Evolutionary conservation across 352 stramenopile genomes (phyloP), one percentile per base, ranked within the genome.

Genomic region (Phytophthora tubulina): DNA sequence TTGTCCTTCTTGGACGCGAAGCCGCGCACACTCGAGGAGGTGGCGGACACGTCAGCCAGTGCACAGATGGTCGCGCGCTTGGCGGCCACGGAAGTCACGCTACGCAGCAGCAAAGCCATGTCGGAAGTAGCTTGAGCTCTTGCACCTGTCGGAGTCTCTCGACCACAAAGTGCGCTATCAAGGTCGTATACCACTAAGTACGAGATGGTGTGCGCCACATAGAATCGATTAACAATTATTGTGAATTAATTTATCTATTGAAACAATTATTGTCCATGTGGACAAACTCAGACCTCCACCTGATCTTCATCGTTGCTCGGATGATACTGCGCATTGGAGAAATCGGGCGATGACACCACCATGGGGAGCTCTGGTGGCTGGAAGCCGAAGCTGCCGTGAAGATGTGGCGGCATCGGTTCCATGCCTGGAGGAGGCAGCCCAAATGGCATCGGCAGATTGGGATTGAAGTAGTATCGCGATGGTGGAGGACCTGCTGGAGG

Each of bases 1-100:
- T 84, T 82, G 41, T 86, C 79, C 59, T 80, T 76, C 72, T 87
- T 92, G 42, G 78, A 70, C 21, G 81, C 84, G 42, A 89, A 90
- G 36, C 71, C 63, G 11, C 81, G 81, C 56, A 63, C 64, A 41
- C 49, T 56, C 4, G 59, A 57, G 42, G 67, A 65, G 17, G 55
- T 46, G 0, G 60, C 50, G n/a, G 45, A 31, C 15, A 57, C 32
- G 64, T 73, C 63, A 4, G 48, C 49, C 27, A 77, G 27, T 36
- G 63, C 60, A 17, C 66, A 69, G 42, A 53, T 56, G 21, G 59
- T 59, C n/a, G 57, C 49, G 32, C 72, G 65, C 49, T 70, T 84
- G 67, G 62, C 63, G 49, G 74, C 44, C 72, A 72, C 61, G 13
- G 54, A 71, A 62, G 68, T 74, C 53, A 76, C 52, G 45, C 67